Conservation (phyloP, 805 yeast species). For the Metschnikowia drakensbergensis region DNA sequence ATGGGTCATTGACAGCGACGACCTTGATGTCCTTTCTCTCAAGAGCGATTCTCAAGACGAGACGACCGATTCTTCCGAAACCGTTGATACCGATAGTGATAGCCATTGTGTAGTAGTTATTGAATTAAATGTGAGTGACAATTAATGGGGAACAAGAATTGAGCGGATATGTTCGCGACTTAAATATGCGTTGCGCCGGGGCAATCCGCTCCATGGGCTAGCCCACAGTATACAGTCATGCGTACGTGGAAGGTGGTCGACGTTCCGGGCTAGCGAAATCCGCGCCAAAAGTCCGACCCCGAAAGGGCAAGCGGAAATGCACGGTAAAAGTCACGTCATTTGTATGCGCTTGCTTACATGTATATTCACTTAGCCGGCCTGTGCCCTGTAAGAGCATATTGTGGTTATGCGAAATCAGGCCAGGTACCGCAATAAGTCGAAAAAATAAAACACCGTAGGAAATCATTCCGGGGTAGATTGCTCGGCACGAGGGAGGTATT, state of each 20-base stretch:
- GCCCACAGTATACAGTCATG: slow-evolving; percentile 4
- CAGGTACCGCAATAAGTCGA: neutral
- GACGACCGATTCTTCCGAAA: slow-evolving; percentile 92
- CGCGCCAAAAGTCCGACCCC: slow-evolving; percentile 9
- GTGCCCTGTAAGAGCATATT: slow-evolving; percentile 2
- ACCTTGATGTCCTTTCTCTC: slow-evolving; percentile 70
- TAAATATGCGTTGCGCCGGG: slow-evolving; percentile 17
- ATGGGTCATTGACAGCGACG: slow-evolving; percentile 89
- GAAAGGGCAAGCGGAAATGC: slow-evolving; percentile 3
- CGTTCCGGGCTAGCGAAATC: slow-evolving; percentile 12
- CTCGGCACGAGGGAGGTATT: neutral
- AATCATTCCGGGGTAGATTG: neutral
- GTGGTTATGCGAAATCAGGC: neutral
- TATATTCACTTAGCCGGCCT: slow-evolving; percentile 1
- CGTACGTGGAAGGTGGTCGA: slow-evolving; percentile 6
- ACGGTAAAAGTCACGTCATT: slow-evolving; percentile 5
- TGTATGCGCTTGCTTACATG: neutral
- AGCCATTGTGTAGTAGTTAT: slow-evolving; percentile 38
- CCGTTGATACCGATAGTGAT: slow-evolving; percentile 87
- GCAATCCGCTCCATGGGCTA: slow-evolving; percentile 18
- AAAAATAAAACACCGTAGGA: neutral
- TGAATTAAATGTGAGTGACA: slow-evolving; percentile 11
- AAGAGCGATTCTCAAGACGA: slow-evolving; percentile 80
- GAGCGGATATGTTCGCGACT: neutral
- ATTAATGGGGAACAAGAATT: slow-evolving; percentile 1